Evolutionary conservation across 495 filamentous ascomycete genomes (phyloP), one percentile per base, ranked within the genome.

Genomic region (Pseudotulostoma volvatum): DNA sequence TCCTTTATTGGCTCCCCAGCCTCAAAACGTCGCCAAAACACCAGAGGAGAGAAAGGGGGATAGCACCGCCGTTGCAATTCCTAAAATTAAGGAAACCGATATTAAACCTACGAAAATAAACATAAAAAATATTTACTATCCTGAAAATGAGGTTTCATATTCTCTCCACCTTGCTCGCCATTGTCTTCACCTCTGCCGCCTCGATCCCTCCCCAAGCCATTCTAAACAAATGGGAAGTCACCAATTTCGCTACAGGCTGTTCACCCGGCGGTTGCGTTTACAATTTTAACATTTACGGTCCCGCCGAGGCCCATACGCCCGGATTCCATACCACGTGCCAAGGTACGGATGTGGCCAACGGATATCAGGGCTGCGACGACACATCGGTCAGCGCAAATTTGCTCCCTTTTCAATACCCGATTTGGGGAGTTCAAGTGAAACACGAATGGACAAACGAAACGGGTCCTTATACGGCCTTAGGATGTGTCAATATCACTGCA

Each of bases 261-360:
- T 57, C 63, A 2, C 50, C 53, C 0, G 57, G 51, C 9, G 59
- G 52, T 23, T 62, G 56, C 37, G 33, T 43, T 40, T 64, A 58
- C 41, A 37, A 41, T 31, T 66, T 64, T 45, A 51, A 58, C 36
- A 58, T 66, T 38, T 23, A 28, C 36, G 55, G 52, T 25, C 17
- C 47, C 8, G 38, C 36, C 8, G 51, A 51, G 23, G 14, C 34
- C 3, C 54, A 58, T 37, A 56, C 55, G 1, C 63, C 63, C n/a
- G 51, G 48, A 17, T 66, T 66, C 52, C 52, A 52, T 37, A 61
- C 61, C 19, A 48, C 50, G 40, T 66, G 62, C 50, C 46, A 51
- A 21, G 59, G 60, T n/a, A 44, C 43, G n/a, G 45, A 48, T 8
- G 33, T 21, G 19, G 39, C 57, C 18, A 34, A 40, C 1, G 54